These are phyloP conservation scores for Cordyceps pruinosa DNA, from an alignment of 2,329 filamentous ascomycete species.

Conservation along the genomic window DNA sequence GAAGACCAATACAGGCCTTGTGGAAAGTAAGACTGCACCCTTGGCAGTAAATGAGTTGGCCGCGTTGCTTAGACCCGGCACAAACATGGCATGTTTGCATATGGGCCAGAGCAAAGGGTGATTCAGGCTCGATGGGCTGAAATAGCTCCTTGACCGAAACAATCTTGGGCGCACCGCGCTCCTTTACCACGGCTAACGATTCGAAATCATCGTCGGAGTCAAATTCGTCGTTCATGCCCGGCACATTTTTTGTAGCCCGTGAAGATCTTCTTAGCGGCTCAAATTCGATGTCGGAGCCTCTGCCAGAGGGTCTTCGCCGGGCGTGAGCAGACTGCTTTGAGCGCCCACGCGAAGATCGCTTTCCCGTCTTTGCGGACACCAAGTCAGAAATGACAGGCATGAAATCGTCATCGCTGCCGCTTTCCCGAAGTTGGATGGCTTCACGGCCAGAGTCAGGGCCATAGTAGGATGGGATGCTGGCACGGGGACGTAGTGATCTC, in stretches of 20 bases:
- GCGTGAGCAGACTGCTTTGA: background rate
- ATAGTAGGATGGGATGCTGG: constrained; percentile 13
- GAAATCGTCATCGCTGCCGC: constrained; percentile 26
- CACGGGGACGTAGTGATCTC: constrained; percentile 21
- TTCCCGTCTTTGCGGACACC: constrained; percentile 17
- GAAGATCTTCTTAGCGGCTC: constrained; percentile 44
- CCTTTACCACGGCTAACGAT: constrained; percentile 37
- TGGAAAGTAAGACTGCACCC: constrained; percentile 84
- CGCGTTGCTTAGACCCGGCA: constrained; percentile 37
- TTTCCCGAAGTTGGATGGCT: background rate
- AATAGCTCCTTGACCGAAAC: constrained; percentile 70
- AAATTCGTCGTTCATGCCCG: constrained; percentile 44
- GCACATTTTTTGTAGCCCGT: constrained; percentile 37
- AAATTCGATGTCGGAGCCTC: constrained; percentile 36
- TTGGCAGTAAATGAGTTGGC: constrained; percentile 77
- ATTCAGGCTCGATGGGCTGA: constrained; percentile 49
- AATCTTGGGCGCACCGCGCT: constrained; percentile 43
- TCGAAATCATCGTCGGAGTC: constrained; percentile 52
- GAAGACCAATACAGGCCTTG: constrained; percentile 69
- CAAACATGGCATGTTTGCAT: constrained; percentile 68
- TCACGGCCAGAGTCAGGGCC: background rate
- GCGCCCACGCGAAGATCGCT: constrained; percentile 17
- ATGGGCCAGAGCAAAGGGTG: constrained; percentile 65
- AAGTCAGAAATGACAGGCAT: constrained; percentile 33
- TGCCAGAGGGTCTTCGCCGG: background rate